Conservation (phyloP, 768 basidiomycete species). For the Agaricus bisporus region DNA sequence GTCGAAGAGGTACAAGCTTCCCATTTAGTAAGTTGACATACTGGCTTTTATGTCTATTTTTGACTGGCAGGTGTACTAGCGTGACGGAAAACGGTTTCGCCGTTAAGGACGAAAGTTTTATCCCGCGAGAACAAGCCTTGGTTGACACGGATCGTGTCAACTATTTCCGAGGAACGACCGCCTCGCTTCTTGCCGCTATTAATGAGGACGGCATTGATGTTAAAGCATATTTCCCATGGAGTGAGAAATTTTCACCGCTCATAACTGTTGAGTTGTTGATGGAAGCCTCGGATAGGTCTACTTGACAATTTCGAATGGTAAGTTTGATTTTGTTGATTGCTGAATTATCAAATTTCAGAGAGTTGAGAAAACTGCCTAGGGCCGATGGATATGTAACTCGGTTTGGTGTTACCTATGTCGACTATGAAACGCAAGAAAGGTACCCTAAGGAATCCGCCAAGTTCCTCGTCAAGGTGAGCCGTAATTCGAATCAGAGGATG, state of each 20-base stretch:
- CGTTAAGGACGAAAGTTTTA: slow-evolving; percentile 54
- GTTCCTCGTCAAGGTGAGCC: slow-evolving; percentile 46
- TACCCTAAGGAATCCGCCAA: slow-evolving; percentile 58
- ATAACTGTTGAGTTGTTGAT: not conserved
- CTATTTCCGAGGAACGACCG: slow-evolving; percentile 58
- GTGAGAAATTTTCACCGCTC: slow-evolving; percentile 27
- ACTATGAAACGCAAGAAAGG: slow-evolving; percentile 62
- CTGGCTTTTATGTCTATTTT: not conserved
- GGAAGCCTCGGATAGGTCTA: slow-evolving; percentile 36
- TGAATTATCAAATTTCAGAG: not conserved
- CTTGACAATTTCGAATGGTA: slow-evolving; percentile 71
- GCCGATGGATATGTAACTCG: slow-evolving; percentile 66
- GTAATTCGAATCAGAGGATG: not conserved
- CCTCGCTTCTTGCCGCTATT: slow-evolving; percentile 49
- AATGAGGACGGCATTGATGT: slow-evolving; percentile 59
- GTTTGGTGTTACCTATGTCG: slow-evolving; percentile 68
- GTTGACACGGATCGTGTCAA: slow-evolving; percentile 59
- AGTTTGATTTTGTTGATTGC: slow-evolving; percentile 5
- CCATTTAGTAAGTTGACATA: slow-evolving; percentile 26
- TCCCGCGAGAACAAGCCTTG: slow-evolving; percentile 47
- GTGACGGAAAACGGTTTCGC: slow-evolving; percentile 76
- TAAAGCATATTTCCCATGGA: slow-evolving; percentile 63
- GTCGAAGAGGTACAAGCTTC: slow-evolving; percentile 32
- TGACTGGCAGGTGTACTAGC: slow-evolving; percentile 22
- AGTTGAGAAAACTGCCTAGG: slow-evolving; percentile 19